Evolutionary conservation across 2,329 filamentous ascomycete genomes (phyloP).

Genomic region (Monosporascus sp.): DNA sequence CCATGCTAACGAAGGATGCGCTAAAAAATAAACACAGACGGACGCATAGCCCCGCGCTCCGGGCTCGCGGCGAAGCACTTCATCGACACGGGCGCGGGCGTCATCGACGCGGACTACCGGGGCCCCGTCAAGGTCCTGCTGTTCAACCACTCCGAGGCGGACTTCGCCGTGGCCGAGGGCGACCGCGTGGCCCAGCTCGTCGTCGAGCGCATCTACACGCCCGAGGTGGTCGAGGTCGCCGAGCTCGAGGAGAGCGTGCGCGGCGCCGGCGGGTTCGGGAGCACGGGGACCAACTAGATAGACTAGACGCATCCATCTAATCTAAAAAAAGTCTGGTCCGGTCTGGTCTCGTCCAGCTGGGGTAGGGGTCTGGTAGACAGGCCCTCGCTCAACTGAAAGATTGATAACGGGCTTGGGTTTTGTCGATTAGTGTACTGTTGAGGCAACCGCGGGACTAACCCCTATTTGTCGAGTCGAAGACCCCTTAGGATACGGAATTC

Average conservation of each 20-base stretch:
- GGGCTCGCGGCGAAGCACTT: constrained; percentile 89
- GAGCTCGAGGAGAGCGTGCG: constrained; percentile 86
- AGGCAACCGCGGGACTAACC: no score
- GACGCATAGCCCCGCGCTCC: constrained; percentile 84
- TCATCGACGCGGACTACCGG: constrained; percentile 96
- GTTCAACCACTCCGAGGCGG: constrained; percentile 82
- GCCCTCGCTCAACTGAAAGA: no score
- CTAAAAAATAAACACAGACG: constrained; percentile 53
- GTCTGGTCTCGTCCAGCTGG: no score
- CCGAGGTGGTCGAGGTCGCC: constrained; percentile 83
- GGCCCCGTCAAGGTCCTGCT: constrained; percentile 91
- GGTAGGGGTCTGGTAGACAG: no score
- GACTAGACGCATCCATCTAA: no score
- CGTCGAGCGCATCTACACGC: constrained; percentile 89
- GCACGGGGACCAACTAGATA: constrained; percentile 55
- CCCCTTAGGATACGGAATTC: no score
- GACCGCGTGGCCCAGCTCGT: constrained; percentile 93
- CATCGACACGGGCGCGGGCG: constrained; percentile 92
- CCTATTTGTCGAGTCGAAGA: no score
- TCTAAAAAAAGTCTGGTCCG: not conserved
- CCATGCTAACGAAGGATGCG: no score
- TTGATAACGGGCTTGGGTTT: no score
- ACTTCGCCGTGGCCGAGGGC: constrained; percentile 77
- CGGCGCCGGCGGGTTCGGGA: constrained; percentile 86
- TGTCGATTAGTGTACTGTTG: no score